Evolutionary conservation across 176 grass and related monocot species (phyloP).

Genomic region (Oropetium thomaeum): DNA sequence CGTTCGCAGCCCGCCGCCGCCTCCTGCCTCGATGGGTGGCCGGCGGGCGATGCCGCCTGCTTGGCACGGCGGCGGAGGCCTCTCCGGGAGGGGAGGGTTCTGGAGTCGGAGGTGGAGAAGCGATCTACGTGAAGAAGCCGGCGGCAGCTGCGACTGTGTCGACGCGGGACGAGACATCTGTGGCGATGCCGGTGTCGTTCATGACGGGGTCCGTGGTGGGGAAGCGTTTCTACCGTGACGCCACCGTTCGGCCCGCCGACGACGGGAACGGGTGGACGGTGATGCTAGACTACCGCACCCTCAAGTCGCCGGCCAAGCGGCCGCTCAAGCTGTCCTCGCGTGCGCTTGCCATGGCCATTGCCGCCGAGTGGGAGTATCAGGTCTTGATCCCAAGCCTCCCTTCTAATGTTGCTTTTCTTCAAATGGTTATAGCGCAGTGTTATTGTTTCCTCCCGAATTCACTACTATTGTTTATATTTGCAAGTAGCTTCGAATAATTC

Average conservation of each 20-base stretch:
- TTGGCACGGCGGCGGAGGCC: constrained; percentile 39
- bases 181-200: constrained; percentile 88
- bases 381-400: constrained; percentile 22
- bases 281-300: constrained; percentile 98
- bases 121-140: constrained; percentile 65
- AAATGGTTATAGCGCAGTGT: not conserved
- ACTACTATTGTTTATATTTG: not conserved
- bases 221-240: constrained; percentile 84
- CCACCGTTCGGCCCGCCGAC: constrained; percentile 69
- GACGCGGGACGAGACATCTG: constrained; percentile 79
- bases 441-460: not conserved
- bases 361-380: constrained; percentile 98
- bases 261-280: constrained; percentile 98
- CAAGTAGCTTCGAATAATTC: not conserved
- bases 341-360: constrained; percentile 69
- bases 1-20: constrained; percentile 35
- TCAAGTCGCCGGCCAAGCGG: constrained; percentile 83
- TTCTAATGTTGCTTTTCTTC: not conserved
- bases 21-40: constrained; percentile 42
- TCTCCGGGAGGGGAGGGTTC: constrained; percentile 10
- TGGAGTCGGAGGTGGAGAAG: constrained; percentile 9
- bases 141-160: not conserved
- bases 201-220: constrained; percentile 94
- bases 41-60: constrained; percentile 27
- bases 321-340: constrained; percentile 72